Evolutionary conservation across 2,329 filamentous ascomycete species (phyloP).

Genomic region (Colletotrichum nymphaeae): DNA sequence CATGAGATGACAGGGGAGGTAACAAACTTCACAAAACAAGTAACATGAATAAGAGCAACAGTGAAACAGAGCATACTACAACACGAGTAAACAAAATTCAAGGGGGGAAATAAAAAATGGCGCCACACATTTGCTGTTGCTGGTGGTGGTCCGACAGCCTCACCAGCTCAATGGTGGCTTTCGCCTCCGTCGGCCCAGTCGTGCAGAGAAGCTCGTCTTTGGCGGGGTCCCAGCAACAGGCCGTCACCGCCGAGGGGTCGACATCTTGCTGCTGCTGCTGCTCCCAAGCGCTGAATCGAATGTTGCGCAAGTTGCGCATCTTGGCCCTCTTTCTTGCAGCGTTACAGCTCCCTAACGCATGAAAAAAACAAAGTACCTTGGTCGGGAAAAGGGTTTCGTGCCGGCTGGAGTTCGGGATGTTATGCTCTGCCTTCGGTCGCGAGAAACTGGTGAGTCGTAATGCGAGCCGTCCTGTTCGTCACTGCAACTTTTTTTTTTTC

Average conservation of each 20-base stretch:
- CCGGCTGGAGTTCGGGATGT: background rate
- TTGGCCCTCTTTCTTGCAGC: conserved; percentile 11
- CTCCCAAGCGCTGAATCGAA: conserved; percentile 76
- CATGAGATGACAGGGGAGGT: no score
- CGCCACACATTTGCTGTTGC: conserved; percentile 50
- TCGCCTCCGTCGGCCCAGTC: conserved; percentile 80
- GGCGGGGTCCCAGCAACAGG: conserved; percentile 86
- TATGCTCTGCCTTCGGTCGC: conserved; percentile 5
- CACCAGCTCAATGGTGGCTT: conserved; percentile 78
- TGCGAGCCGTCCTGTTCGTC: background rate
- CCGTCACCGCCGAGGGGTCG: conserved; percentile 66
- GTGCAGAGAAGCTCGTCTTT: conserved; percentile 84
- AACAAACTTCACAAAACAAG: background rate
- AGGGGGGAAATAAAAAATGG: conserved; percentile 12
- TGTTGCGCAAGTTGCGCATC: conserved; percentile 91
- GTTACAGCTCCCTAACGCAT: background rate
- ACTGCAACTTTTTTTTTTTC: conserved; percentile 16
- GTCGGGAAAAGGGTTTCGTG: background rate
- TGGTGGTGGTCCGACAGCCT: conserved; percentile 60
- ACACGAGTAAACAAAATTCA: background rate
- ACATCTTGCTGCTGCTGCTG: conserved; percentile 47
- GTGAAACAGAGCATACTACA: background rate
- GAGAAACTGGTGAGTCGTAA: conserved; percentile 20
- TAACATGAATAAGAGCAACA: background rate
- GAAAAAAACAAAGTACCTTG: background rate